Percentiles rank a stretch among this genome's conserved stretches.
Conservation (phyloP, 345 rosid species). For the Brassica rapa region DNA sequence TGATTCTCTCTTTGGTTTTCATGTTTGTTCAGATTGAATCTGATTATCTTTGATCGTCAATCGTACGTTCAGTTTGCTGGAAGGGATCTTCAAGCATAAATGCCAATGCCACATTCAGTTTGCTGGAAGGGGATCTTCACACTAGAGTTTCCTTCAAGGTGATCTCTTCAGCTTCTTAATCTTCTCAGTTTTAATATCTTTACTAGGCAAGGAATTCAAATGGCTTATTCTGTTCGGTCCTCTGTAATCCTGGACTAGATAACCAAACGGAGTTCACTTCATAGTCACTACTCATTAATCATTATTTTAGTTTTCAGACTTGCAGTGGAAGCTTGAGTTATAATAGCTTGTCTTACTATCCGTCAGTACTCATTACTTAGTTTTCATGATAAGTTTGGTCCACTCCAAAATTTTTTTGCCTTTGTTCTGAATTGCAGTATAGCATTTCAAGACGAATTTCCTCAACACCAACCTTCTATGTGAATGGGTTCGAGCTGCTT, state of each 20-base stretch:
- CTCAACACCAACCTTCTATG: constrained; percentile 68
- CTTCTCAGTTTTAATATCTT: not conserved
- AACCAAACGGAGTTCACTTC: not conserved
- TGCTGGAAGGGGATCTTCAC: constrained; percentile 67
- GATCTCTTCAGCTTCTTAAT: constrained; percentile 24
- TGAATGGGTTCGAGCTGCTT: constrained; percentile 74
- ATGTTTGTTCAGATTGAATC: too few relatives aligned
- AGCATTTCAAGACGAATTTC: constrained; percentile 71
- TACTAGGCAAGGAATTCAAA: not conserved
- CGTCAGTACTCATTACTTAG: not conserved
- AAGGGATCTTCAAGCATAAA: too few relatives aligned
- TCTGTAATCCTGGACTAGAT: not conserved
- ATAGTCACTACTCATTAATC: not conserved
- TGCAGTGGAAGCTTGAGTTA: not conserved
- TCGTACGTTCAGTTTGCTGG: too few relatives aligned
- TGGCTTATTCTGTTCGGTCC: not conserved
- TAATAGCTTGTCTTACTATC: not conserved
- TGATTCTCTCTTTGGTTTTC: too few relatives aligned
- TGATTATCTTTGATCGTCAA: too few relatives aligned
- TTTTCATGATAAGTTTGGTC: not conserved
- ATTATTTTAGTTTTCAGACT: not conserved
- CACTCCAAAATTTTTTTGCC: not conserved
- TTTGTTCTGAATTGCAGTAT: constrained; percentile 53
- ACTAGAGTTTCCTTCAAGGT: constrained; percentile 88
- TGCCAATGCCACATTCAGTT: constrained; percentile 60